Evolutionary conservation across 2,329 filamentous ascomycete genomes (phyloP), one percentile per base, ranked within the genome.

Genomic region (Calcarisporium arbuscula): DNA sequence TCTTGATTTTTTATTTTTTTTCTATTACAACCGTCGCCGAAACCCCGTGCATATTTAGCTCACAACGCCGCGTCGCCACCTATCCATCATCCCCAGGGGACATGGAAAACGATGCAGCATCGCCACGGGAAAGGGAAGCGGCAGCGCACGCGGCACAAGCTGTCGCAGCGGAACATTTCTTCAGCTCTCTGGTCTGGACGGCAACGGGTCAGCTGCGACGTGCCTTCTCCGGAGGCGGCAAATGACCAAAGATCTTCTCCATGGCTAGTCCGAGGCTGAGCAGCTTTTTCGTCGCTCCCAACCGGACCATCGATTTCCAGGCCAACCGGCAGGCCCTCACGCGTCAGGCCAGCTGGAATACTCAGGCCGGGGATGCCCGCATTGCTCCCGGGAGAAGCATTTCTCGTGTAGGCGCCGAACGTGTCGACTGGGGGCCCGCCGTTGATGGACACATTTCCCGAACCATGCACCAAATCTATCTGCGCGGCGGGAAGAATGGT

Each of bases 281-380:
- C 18, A 45, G 19, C 12, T 16, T 28, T n/a, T 1, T 34, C 31
- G 19, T 45, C 42, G 16, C 42, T 43, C 18, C 38, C 40, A 5
- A 41, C 28, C 12, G 40, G 38, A 9, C 42, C 42, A 22, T 43
- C 33, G 19, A 45, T 38, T 20, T 45, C 42, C 22, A 45, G 39
- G 8, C 42, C 42, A 10, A 45, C 23, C 4, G 42, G 42, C 27
- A 43, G 26, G 8, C 37, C 35, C 5, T 12, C 16, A 2, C 19
- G 8, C 8, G 42, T 45, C 15, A 36, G 6, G 9, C 42, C 42
- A 5, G 29, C 37, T 2, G 42, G 42, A 15, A 45, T 41, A 21
- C 37, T 41, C 23, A 45, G 18, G 17, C 42, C 42, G 3, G 42
- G 42, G 9, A 45, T 38, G 16, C 42, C 42, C 7, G 42, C 42